phyloP scores from a whole-genome alignment of 2,329 filamentous ascomycete species.

The Fusarium humuli region DNA sequence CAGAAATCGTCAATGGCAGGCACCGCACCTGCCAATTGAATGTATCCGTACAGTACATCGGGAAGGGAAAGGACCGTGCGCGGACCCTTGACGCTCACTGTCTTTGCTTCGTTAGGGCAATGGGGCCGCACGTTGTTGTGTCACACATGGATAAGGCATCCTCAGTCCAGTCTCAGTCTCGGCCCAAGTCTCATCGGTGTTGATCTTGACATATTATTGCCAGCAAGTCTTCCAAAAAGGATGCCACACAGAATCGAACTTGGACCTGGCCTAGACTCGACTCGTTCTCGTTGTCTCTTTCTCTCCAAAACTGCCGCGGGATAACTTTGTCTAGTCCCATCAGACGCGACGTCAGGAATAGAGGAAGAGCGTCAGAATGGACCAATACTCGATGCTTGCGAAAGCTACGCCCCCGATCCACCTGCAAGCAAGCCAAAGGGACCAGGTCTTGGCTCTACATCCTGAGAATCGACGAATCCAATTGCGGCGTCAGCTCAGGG shows the following conservation, averaged over 20 bases:
- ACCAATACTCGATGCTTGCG: slow-evolving; percentile 23
- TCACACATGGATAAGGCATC: slow-evolving; percentile 39
- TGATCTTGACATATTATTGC: slow-evolving; percentile 1
- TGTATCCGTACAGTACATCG: not conserved
- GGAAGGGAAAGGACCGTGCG: slow-evolving; percentile 36
- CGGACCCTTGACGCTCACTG: slow-evolving; percentile 38
- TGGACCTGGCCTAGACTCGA: slow-evolving; percentile 1
- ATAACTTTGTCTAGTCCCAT: slow-evolving; percentile 16
- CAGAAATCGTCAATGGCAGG: slow-evolving; percentile 13
- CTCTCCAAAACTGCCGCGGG: slow-evolving; percentile 19
- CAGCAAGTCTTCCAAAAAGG: slow-evolving; percentile 16
- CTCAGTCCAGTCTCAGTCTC: slow-evolving; percentile 11
- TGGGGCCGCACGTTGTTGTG: slow-evolving; percentile 44
- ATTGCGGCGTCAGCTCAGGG: slow-evolving; percentile 32
- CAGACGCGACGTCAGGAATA: slow-evolving; percentile 32
- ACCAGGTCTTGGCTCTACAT: slow-evolving; percentile 38
- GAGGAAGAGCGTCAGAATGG: slow-evolving; percentile 3
- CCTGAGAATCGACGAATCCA: slow-evolving; percentile 29
- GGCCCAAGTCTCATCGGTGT: slow-evolving; percentile 10
- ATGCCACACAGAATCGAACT: slow-evolving; percentile 20
- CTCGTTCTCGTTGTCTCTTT: slow-evolving; percentile 2
- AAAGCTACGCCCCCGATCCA: slow-evolving; percentile 43
- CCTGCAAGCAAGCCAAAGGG: slow-evolving; percentile 42
- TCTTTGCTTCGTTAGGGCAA: slow-evolving; percentile 43
- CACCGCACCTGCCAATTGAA: not conserved